Conservation (phyloP, 306 rosid species). For the Cucurbita maxima region DNA sequence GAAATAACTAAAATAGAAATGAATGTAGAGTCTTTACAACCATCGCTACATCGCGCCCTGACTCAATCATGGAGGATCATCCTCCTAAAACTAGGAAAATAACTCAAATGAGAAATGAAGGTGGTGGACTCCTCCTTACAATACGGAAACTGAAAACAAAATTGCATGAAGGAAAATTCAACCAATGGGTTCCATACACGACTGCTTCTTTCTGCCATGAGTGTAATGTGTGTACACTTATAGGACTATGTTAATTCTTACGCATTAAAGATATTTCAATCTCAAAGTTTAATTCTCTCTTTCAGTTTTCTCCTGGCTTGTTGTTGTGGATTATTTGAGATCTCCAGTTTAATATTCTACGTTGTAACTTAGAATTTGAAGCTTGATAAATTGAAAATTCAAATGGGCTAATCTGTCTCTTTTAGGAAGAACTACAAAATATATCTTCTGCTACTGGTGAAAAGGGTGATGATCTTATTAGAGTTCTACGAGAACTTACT, state of each 20-base stretch:
- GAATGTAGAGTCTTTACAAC: too few relatives aligned
- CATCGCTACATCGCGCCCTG: too few relatives aligned
- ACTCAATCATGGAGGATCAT: too few relatives aligned
- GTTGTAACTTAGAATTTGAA: not conserved
- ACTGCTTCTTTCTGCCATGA: too few relatives aligned
- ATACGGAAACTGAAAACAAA: too few relatives aligned
- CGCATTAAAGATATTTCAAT: not conserved
- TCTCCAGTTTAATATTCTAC: not conserved
- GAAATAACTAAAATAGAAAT: too few relatives aligned
- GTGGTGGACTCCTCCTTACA: too few relatives aligned
- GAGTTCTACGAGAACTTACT: constrained; percentile 74
- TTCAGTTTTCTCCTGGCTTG: not conserved
- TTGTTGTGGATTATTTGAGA: not conserved
- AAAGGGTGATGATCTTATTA: constrained; percentile 68
- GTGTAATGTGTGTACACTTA: too few relatives aligned
- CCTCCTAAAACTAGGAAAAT: too few relatives aligned
- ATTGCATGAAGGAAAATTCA: too few relatives aligned
- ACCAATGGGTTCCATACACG: too few relatives aligned
- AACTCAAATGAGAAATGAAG: too few relatives aligned
- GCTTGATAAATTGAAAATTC: not conserved
- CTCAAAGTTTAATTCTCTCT: not conserved
- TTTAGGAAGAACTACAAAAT: constrained; percentile 54
- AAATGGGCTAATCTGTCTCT: not conserved
- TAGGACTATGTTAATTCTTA: not conserved
- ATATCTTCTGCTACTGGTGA: constrained; percentile 43